Evolutionary conservation across 1,139 yeast genomes (phyloP), one percentile per base, ranked within the genome.

Genomic region (Zygosaccharomyces sapae): DNA sequence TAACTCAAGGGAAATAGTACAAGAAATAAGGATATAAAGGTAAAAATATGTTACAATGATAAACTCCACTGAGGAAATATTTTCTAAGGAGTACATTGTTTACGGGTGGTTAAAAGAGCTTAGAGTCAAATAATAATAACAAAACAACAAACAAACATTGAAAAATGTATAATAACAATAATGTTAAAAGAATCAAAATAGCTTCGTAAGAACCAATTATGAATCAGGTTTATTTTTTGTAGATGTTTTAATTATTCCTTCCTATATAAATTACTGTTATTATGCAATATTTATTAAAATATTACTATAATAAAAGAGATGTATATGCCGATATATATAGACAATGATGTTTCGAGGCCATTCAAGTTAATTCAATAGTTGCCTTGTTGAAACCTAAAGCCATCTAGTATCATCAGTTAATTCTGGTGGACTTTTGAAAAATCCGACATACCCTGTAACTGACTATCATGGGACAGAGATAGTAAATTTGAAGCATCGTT

Each of bases 361-460:
- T 31, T 31, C 34, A 13, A 31, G 9, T 13, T 31, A 13, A 12
- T 31, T 6, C 6, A 31, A 31, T 31, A 22, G 6, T 13, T 31
- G 3, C 8, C 25, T 22, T 22, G 25, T 5, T 22, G 8, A 22
- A 16, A 12, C 8, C 49, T 41, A 52, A 38, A 52, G 46, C 55
- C 55, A 52, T 20, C 52, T 48, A 20, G 51, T 46, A 31, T 53
- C 55, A 34, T 53, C 55, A 19, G 51, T 40, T 9, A 53, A 41
- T 33, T 53, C 55, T 20, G 47, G 41, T n/a, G 54, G 43, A 33
- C 51, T 51, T 38, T 48, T 49, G 36, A 53, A 49, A 51, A 53
- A 41, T 53, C 55, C 12, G 55, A 50, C 6, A 49, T 53, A 25
- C 46, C 47, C 39, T 54, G 51, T 30, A 53, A 25, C 12, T 51